Evolutionary conservation across 176 grass and related monocot species (phyloP).

Genomic region (Eragrostis nindensis): DNA sequence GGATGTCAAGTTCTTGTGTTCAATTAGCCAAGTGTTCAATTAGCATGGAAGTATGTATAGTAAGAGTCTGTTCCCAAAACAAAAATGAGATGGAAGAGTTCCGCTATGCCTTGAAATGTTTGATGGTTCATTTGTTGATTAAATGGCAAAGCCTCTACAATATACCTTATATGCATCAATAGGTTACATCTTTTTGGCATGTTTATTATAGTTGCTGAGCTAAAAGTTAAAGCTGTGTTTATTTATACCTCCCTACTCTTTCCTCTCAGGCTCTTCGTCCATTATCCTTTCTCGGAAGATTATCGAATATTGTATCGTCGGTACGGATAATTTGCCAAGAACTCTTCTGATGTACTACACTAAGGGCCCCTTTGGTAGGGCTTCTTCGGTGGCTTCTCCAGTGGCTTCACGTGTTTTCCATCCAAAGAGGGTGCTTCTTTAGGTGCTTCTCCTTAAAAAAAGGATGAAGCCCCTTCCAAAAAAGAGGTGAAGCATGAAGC

Average conservation of each 20-base stretch:
- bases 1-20: no score
- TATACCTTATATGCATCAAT: neutral
- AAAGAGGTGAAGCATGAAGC: no score
- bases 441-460: no score
- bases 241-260: neutral
- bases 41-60: no score
- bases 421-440: no score
- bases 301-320: slow-evolving; percentile 71
- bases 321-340: slow-evolving; percentile 83
- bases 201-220: neutral
- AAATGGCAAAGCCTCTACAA: neutral
- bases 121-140: slow-evolving; percentile 15
- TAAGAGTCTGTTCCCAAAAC: neutral
- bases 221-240: slow-evolving; percentile 30
- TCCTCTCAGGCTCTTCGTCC: slow-evolving; percentile 70
- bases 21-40: no score
- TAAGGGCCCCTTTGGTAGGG: no score
- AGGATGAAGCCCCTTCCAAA: no score
- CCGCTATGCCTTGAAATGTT: neutral
- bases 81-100: neutral
- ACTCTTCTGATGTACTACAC: slow-evolving; percentile 89
- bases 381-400: no score
- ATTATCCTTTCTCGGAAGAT: slow-evolving; percentile 90
- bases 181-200: neutral
- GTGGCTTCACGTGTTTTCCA: no score